Evolutionary conservation across 1,284 basidiomycete species (phyloP).

Genomic region (Anthracocystis setariae): DNA sequence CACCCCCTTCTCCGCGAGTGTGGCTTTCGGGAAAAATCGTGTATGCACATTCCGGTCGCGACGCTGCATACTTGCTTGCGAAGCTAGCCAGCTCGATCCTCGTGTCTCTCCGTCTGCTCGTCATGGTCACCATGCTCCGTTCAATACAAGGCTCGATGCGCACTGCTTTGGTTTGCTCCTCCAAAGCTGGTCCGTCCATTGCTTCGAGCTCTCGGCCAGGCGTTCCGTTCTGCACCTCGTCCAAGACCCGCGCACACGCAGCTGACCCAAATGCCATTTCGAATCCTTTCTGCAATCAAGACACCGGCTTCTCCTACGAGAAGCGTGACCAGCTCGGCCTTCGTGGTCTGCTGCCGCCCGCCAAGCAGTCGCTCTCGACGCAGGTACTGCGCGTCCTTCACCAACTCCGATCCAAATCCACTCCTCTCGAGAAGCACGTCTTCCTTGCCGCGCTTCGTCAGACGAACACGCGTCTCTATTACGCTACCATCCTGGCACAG

Average conservation of each 20-base stretch:
- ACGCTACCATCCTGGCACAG: slow-evolving; percentile 72
- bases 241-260: slow-evolving; percentile 5
- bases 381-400: slow-evolving; percentile 75
- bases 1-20: no score
- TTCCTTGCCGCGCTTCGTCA: slow-evolving; percentile 79
- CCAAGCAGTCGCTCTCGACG: slow-evolving; percentile 70
- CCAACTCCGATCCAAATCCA: slow-evolving; percentile 78
- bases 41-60: neutral
- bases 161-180: slow-evolving; percentile 6
- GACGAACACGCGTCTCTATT: slow-evolving; percentile 79
- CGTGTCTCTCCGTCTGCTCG: neutral
- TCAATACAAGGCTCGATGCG: slow-evolving; percentile 14
- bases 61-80: no score
- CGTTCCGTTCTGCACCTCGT: slow-evolving; percentile 22
- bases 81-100: neutral
- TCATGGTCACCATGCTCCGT: slow-evolving; percentile 18
- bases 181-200: slow-evolving; percentile 12
- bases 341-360: slow-evolving; percentile 76
- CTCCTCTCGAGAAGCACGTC: slow-evolving; percentile 81
- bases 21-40: neutral
- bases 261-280: slow-evolving; percentile 45
- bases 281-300: slow-evolving; percentile 43
- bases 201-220: slow-evolving; percentile 1
- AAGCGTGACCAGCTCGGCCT: slow-evolving; percentile 79
- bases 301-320: slow-evolving; percentile 75